Conservation (phyloP, 345 rosid species). For the Cardiospermum halicacabum region DNA sequence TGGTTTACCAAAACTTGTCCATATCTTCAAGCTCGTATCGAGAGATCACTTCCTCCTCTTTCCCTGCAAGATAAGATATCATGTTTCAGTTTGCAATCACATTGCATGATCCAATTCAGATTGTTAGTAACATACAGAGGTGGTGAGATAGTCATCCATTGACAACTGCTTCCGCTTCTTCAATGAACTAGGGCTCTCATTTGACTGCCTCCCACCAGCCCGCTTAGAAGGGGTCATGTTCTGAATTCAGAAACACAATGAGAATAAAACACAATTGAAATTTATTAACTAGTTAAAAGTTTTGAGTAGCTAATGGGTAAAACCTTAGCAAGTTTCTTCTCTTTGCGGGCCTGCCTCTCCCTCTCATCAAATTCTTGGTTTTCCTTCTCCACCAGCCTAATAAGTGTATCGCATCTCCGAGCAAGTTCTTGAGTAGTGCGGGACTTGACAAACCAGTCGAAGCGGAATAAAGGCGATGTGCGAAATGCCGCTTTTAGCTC, state of each 20-base stretch:
- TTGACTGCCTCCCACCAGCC: slow-evolving; percentile 48
- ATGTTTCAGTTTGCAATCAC: not conserved
- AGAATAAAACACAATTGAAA: too few relatives aligned
- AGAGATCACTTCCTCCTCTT: slow-evolving; percentile 56
- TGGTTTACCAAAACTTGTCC: slow-evolving; percentile 14
- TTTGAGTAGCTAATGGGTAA: not conserved
- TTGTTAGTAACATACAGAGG: slow-evolving; percentile 35
- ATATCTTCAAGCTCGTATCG: slow-evolving; percentile 17
- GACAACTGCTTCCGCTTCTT: slow-evolving; percentile 84
- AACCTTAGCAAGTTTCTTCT: slow-evolving; percentile 97
- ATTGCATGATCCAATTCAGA: not conserved
- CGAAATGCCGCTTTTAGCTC: slow-evolving; percentile 90
- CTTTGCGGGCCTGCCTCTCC: slow-evolving; percentile 96
- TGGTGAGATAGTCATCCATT: slow-evolving; percentile 71
- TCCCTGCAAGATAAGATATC: slow-evolving; percentile 40
- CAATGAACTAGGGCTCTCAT: slow-evolving; percentile 52
- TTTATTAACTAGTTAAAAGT: too few relatives aligned
- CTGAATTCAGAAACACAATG: slow-evolving; percentile 25
- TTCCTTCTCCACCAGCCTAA: slow-evolving; percentile 96
- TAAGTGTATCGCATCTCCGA: slow-evolving; percentile 92
- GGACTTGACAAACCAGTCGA: slow-evolving; percentile 98
- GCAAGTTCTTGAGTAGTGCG: slow-evolving; percentile 94
- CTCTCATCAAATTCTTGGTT: slow-evolving; percentile 93
- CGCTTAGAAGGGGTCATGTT: slow-evolving; percentile 77
- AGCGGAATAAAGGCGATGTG: slow-evolving; percentile 73